A percentile compares a stretch with the other conserved stretches of the same genome.
These are phyloP conservation scores for Pascua sp. DNA, from an alignment of 1,284 basidiomycete species.

Conservation along the genomic window DNA sequence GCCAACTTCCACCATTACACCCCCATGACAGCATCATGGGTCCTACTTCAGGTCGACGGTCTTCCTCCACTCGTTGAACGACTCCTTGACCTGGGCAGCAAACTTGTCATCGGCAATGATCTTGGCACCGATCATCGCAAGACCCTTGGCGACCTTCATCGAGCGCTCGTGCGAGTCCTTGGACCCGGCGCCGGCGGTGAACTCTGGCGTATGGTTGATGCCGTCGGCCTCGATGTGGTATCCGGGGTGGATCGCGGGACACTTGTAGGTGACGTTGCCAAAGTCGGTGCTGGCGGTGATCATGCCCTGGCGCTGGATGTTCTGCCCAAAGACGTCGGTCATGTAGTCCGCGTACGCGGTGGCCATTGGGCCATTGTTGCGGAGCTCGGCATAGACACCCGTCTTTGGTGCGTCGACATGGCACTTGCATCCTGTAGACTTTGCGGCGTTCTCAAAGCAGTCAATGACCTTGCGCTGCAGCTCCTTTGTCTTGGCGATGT, in stretches of 20 bases:
- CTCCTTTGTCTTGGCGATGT: conserved; percentile 21
- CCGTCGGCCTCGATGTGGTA: conserved; percentile 14
- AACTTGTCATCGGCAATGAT: conserved; percentile 42
- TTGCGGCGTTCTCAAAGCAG: conserved; percentile 27
- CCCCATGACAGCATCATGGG: no score
- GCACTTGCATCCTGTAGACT: conserved; percentile 26
- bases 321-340: conserved; percentile 21
- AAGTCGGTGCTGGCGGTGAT: conserved; percentile 32
- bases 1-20: no score
- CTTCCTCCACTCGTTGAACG: conserved; percentile 28
- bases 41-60: background rate
- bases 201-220: conserved; percentile 32
- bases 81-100: conserved; percentile 29
- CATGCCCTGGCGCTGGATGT: conserved; percentile 21
- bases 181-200: conserved; percentile 25
- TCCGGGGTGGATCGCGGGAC: conserved; percentile 24
- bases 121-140: conserved; percentile 44
- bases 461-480: conserved; percentile 24
- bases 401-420: conserved; percentile 15
- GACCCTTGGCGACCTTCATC: conserved; percentile 43
- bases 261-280: conserved; percentile 27
- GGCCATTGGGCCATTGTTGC: conserved; percentile 25
- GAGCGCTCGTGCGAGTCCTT: conserved; percentile 32
- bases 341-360: conserved; percentile 28
- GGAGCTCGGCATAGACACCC: conserved; percentile 31